Evolutionary conservation across 441 rosid genomes (phyloP), one percentile per base, ranked within the genome.

Genomic region (Gossypium laxum): DNA sequence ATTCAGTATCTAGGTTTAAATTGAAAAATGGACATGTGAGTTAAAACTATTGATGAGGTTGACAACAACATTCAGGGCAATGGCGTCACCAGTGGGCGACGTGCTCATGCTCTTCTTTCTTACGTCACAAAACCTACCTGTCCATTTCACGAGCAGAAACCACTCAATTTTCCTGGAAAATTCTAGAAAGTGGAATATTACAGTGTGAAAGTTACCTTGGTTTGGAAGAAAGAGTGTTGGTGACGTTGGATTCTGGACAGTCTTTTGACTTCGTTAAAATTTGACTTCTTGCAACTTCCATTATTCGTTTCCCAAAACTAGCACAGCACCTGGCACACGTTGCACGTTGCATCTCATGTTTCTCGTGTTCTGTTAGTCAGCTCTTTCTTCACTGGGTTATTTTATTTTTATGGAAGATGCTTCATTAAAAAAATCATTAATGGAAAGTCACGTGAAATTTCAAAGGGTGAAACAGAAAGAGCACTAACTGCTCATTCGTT

Each of bases 1-100:
- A 75, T 82, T 59, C 80, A 6, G 59, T 8, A 12, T 21, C 57
- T 1, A 34, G 56, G 21, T 24, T n/a, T 22, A 52, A 52, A 52
- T 18, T 17, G 41, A 47, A 66, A 45, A 2, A n/a, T 24, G 21
- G 26, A 12, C 19, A 22, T 45, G 38, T 24, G 56, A 66, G 24
- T 6, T 38, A 18, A 17, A 66, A 48, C 57, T 52, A 65, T 66
- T 6, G 14, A 7, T 24, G 8, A 32, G 57, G 60, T 55, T 21
- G 61, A 15, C 17, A n/a, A 66, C 58, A 26, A 45, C 3, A 12
- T 63, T 63, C 52, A 38, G 32, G 32, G 54, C 11, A 11, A 6
- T 64, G 54, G 45, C 32, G 14, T 19, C 15, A 19, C 17, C 1
- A 61, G 14, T 17, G 43, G 67, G 47, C 34, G 67, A 61, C 48